Evolutionary conservation across 768 basidiomycete genomes (phyloP), one percentile per base, ranked within the genome.

Genomic region (Crucibulum laeve): DNA sequence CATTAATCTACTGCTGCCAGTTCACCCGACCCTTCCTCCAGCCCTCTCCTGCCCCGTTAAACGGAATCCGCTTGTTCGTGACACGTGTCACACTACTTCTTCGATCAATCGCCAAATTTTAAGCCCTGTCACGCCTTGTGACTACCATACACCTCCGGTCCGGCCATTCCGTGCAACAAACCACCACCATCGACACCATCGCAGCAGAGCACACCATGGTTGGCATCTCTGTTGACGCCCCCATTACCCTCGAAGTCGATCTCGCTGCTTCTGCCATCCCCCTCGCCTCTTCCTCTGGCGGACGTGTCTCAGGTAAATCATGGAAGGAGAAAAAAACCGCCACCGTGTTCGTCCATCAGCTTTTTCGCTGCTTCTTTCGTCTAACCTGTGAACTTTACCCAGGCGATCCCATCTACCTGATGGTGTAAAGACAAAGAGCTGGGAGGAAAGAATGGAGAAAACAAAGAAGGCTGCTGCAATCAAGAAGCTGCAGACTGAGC

Each of bases 331-430:
- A 46, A 25, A 80, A 80, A 55, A 53, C 69, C 2, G 64, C 80
- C 5, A 75, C 75, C 24, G 68, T 72, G 81, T 82, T 60, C 35
- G 72, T 54, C 7, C 15, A 21, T 38, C 30, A 35, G 36, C 15
- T 26, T 34, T 42, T 44, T 34, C 34, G 25, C 35, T 22, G 18
- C 38, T 26, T 22, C 35, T 11, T 38, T 40, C 43, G 14, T 47
- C 34, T 25, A 51, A 33, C 38, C 48, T 50, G 43, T 54, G 44
- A 38, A 39, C 30, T 53, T 24, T 42, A 42, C 28, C 22, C 58
- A 89, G 87, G 28, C 84, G 87, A 23, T 79, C 88, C 4, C 77
- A 85, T 57, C 70, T 85, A 10, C 79, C 78, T 28, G 61, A 69
- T 8, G 84, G 78, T 45, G 70, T 84, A 42, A 87, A 81, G 61